Conservation (phyloP, 176 grass and related monocot species). For the Carex littledalei region DNA sequence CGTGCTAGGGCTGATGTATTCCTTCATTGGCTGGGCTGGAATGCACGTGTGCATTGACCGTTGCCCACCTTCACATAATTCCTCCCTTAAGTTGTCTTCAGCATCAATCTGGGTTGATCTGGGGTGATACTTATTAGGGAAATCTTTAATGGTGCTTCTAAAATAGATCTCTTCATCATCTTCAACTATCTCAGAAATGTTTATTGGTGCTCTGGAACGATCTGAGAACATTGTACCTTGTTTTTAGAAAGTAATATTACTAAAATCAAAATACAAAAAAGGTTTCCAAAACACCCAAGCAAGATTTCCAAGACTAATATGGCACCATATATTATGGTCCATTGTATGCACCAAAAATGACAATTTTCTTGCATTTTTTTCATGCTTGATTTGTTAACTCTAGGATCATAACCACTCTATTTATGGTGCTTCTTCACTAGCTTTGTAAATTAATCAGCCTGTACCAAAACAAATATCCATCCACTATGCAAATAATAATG, state of each 20-base stretch:
- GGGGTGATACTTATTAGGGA: slow-evolving; percentile 45
- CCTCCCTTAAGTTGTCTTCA: slow-evolving; percentile 52
- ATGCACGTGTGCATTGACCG: slow-evolving; percentile 37
- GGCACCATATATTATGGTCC: neutral
- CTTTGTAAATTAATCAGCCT: neutral
- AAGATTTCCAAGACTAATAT: neutral
- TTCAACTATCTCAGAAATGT: slow-evolving; percentile 72
- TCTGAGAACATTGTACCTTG: slow-evolving; percentile 11
- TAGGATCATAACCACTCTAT: neutral
- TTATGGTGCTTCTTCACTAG: neutral
- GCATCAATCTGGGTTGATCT: slow-evolving; percentile 35
- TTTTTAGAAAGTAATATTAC: slow-evolving; percentile 33
- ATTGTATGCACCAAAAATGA: neutral
- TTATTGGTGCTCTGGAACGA: slow-evolving; percentile 40
- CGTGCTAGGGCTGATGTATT: slow-evolving; percentile 25
- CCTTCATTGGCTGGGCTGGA: slow-evolving; percentile 88
- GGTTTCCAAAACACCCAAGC: neutral
- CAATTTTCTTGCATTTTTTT: neutral
- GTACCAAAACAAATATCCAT: neutral
- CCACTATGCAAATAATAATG: neutral
- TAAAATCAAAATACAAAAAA: slow-evolving; percentile 11
- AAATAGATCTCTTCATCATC: slow-evolving; percentile 89
- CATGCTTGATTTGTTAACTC: neutral
- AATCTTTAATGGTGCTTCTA: slow-evolving; percentile 49
- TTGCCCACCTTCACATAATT: slow-evolving; percentile 38